A percentile compares a stretch with the other conserved stretches of the same genome.
Evolutionary conservation across 108 stramenopile species (phyloP).

Genomic region (Cyclotella atomus): DNA sequence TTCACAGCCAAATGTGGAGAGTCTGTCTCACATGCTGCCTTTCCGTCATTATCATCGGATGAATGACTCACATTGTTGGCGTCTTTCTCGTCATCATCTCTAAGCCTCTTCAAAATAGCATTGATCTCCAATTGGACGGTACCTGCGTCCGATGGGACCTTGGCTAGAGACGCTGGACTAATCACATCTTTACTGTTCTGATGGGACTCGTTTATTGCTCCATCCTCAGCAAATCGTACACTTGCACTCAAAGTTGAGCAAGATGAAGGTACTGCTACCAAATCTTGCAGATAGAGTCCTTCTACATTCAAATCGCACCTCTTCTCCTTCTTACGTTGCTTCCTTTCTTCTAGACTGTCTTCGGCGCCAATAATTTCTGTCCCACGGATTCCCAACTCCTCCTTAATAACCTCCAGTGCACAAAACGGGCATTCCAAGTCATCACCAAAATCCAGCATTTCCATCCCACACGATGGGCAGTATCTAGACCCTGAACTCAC

Average conservation of each 20-base stretch:
- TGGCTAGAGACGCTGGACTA: neutral
- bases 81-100: too few species aligned
- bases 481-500: neutral
- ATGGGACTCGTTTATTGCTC: neutral
- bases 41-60: too few species aligned
- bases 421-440: slow-evolving; percentile 11
- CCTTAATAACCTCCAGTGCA: neutral
- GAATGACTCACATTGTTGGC: too few species aligned
- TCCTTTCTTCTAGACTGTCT: neutral
- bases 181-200: neutral
- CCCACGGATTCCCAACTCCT: neutral
- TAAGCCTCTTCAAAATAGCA: too few species aligned
- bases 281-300: neutral
- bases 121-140: too few species aligned
- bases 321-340: neutral
- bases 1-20: neutral
- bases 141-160: too few species aligned
- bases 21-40: neutral
- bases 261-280: neutral
- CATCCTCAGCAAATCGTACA: neutral
- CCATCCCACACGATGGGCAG: slow-evolving; percentile 6
- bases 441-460: neutral
- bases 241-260: slow-evolving; percentile 14
- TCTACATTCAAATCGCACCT: neutral
- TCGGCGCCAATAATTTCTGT: neutral